A percentile compares a stretch with the other conserved stretches of the same genome.
These are phyloP conservation scores for Potentilla sterilis DNA, from an alignment of 306 rosid species.

Conservation along the genomic window DNA sequence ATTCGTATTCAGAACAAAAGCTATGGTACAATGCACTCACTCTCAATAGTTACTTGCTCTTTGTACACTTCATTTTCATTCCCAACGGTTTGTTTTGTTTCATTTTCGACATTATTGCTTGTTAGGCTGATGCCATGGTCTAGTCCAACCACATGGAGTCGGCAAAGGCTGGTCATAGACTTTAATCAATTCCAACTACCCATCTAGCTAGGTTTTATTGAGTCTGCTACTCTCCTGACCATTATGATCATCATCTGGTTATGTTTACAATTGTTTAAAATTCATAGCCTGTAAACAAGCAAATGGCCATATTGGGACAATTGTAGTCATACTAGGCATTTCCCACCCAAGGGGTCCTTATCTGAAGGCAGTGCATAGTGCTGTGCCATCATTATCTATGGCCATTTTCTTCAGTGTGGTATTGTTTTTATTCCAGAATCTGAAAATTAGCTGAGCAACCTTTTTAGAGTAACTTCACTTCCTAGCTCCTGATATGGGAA, in stretches of 20 bases:
- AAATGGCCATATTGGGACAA: too few species aligned
- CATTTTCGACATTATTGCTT: not conserved
- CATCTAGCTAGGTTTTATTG: not conserved
- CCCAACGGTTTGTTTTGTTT: not conserved
- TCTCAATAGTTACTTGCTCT: not conserved
- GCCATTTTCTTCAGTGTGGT: not conserved
- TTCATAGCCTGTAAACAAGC: too few species aligned
- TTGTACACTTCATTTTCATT: not conserved
- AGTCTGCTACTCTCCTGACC: constrained; percentile 12
- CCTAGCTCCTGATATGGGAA: not conserved
- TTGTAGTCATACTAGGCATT: not conserved
- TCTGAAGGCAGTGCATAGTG: not conserved
- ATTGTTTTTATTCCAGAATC: constrained; percentile 9
- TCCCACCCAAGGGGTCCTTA: not conserved
- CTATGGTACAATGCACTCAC: constrained; percentile 51
- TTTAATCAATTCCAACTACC: constrained; percentile 8
- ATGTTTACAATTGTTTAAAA: not conserved
- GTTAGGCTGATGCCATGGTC: constrained; percentile 12
- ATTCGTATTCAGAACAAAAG: constrained; percentile 85
- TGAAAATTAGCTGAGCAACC: not conserved
- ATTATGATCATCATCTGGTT: not conserved
- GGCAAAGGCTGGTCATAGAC: constrained; percentile 7
- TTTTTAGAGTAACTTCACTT: not conserved
- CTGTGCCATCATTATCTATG: not conserved
- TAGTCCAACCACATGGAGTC: constrained; percentile 15